phyloP scores from a whole-genome alignment of 768 basidiomycete species.

The Boletus edulis region DNA sequence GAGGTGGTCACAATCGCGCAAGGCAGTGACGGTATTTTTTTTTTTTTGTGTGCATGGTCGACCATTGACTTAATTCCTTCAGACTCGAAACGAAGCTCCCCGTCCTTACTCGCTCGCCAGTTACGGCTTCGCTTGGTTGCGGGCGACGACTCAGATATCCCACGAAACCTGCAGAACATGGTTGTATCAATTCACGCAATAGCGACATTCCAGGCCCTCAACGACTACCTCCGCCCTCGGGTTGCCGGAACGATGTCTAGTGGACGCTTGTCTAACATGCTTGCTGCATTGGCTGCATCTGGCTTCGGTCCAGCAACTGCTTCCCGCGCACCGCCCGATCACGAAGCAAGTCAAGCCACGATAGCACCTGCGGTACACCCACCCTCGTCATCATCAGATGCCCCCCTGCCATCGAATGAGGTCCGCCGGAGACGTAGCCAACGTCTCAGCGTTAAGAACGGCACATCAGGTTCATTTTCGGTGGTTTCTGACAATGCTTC shows the following conservation, averaged over 20 bases:
- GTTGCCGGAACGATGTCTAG: slow-evolving; percentile 69
- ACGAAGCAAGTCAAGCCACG: slow-evolving; percentile 30
- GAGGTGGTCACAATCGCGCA: slow-evolving; percentile 90
- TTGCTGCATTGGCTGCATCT: slow-evolving; percentile 83
- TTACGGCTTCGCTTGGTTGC: slow-evolving; percentile 88
- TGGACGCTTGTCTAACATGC: slow-evolving; percentile 78
- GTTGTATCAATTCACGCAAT: slow-evolving; percentile 98
- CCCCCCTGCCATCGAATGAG: slow-evolving; percentile 36
- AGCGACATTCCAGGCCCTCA: slow-evolving; percentile 94
- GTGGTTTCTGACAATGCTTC: slow-evolving; percentile 15
- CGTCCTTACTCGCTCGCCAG: slow-evolving; percentile 89
- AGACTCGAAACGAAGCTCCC: slow-evolving; percentile 91
- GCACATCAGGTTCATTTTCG: slow-evolving; percentile 18
- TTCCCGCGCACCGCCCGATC: slow-evolving; percentile 35
- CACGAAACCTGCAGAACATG: slow-evolving; percentile 82
- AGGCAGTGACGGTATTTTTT: slow-evolving; percentile 65
- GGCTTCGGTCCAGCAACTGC: slow-evolving; percentile 58
- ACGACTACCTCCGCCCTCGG: slow-evolving; percentile 92
- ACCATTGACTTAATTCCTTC: slow-evolving; percentile 5
- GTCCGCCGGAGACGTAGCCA: slow-evolving; percentile 75
- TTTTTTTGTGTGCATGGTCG: neutral
- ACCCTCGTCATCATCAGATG: slow-evolving; percentile 34
- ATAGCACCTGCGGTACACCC: slow-evolving; percentile 26
- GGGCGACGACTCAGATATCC: slow-evolving; percentile 85
- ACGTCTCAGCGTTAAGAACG: slow-evolving; percentile 72